Conservation (phyloP, 116 monocot genomes). For the Dioscorea cayenensis region DNA sequence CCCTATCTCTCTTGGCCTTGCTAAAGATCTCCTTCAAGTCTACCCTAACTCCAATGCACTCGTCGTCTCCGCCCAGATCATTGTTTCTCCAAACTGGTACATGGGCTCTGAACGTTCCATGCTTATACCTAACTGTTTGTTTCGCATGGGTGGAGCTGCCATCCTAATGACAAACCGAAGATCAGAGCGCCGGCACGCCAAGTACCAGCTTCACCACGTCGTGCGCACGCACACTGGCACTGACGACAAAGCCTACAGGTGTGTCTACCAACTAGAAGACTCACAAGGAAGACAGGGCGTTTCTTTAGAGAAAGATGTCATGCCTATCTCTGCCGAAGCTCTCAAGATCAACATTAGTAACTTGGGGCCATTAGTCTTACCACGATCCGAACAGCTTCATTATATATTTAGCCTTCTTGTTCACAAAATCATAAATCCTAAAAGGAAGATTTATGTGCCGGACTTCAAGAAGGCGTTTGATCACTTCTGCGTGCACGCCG, state of each 20-base stretch:
- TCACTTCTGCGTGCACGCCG: constrained; percentile 4
- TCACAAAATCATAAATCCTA: not conserved
- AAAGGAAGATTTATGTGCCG: not conserved
- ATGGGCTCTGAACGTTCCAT: not conserved
- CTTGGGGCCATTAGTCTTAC: constrained; percentile 48
- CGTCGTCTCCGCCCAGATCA: constrained; percentile 47
- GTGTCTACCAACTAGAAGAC: constrained; percentile 55
- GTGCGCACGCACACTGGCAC: constrained; percentile 51
- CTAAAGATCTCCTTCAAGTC: constrained; percentile 27
- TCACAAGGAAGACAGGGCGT: constrained; percentile 20
- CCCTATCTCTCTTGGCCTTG: constrained; percentile 28
- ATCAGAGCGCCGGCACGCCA: constrained; percentile 27
- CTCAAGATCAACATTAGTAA: constrained; percentile 50
- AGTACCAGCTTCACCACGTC: constrained; percentile 43
- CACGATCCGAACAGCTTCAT: constrained; percentile 35
- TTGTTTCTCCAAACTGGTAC: constrained; percentile 43
- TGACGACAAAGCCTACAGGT: constrained; percentile 32
- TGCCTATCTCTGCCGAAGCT: constrained; percentile 45
- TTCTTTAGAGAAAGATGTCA: constrained; percentile 44
- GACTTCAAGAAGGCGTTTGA: constrained; percentile 3
- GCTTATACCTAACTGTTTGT: constrained; percentile 11
- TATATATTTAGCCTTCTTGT: constrained; percentile 14
- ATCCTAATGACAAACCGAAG: constrained; percentile 47
- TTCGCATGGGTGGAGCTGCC: constrained; percentile 66
- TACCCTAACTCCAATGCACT: constrained; percentile 33